Conservation (phyloP, 2,329 filamentous ascomycete genomes). For the Tolypocladium sp. region DNA sequence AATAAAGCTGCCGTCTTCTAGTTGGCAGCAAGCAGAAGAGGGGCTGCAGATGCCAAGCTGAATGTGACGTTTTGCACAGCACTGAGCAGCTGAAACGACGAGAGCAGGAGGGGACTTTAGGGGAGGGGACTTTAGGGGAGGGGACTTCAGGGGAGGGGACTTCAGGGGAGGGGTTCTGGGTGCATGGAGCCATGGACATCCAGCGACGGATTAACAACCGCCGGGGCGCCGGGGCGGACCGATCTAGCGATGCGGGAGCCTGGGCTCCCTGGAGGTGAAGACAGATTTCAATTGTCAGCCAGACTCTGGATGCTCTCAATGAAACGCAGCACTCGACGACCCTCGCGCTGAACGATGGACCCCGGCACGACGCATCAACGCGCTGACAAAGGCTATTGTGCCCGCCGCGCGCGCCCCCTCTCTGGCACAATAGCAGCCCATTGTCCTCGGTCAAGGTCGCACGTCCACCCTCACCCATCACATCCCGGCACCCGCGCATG, state of each 20-base stretch:
- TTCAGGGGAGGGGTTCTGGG: no score
- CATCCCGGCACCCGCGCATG: background rate
- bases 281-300: background rate
- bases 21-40: no score
- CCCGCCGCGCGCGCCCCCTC: background rate
- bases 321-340: no score
- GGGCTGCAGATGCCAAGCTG: no score
- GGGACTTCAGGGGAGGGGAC: no score
- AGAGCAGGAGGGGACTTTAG: no score
- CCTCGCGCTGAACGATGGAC: no score
- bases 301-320: background rate
- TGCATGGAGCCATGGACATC: no score
- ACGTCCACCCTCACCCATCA: background rate
- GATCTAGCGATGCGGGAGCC: background rate
- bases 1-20: no score
- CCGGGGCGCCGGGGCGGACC: background rate
- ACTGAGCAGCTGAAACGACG: no score
- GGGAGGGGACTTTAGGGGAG: no score
- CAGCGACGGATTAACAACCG: background rate
- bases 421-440: background rate
- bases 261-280: background rate
- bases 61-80: no score
- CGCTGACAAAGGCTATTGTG: background rate
- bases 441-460: background rate
- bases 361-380: background rate